These are phyloP conservation scores for Cyberlindnera euphorbiiphila DNA, from an alignment of 805 yeast genomes.

Conservation along the genomic window DNA sequence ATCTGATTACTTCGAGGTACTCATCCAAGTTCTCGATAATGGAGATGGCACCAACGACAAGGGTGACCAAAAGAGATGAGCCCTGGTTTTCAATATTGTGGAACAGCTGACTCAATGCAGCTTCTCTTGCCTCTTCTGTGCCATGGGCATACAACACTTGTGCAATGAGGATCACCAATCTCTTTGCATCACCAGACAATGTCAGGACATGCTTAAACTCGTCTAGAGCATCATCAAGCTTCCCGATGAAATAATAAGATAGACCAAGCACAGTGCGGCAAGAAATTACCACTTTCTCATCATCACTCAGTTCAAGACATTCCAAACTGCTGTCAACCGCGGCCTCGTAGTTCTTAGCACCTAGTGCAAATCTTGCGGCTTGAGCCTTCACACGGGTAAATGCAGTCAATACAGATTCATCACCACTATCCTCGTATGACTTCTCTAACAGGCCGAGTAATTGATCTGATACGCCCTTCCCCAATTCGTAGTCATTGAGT, in stretches of 20 bases:
- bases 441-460: constrained; percentile 49
- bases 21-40: constrained; percentile 60
- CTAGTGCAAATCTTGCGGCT: constrained; percentile 68
- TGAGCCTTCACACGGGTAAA: constrained; percentile 65
- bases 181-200: constrained; percentile 51
- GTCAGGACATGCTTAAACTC: constrained; percentile 64
- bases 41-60: constrained; percentile 77
- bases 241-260: constrained; percentile 56
- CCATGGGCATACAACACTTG: constrained; percentile 77
- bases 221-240: constrained; percentile 62
- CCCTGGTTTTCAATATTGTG: constrained; percentile 61
- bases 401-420: constrained; percentile 39
- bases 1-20: constrained; percentile 55
- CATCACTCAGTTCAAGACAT: constrained; percentile 45
- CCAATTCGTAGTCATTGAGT: constrained; percentile 55
- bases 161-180: constrained; percentile 67
- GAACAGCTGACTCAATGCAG: constrained; percentile 81
- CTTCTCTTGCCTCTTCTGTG: constrained; percentile 72
- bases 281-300: constrained; percentile 42
- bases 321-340: constrained; percentile 62
- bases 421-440: constrained; percentile 54
- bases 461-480: constrained; percentile 42
- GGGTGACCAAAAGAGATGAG: constrained; percentile 58
- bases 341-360: constrained; percentile 45
- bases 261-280: constrained; percentile 71